Evolutionary conservation across 768 basidiomycete genomes (phyloP), one percentile per base, ranked within the genome.

Genomic region (Amanita jacksonii): DNA sequence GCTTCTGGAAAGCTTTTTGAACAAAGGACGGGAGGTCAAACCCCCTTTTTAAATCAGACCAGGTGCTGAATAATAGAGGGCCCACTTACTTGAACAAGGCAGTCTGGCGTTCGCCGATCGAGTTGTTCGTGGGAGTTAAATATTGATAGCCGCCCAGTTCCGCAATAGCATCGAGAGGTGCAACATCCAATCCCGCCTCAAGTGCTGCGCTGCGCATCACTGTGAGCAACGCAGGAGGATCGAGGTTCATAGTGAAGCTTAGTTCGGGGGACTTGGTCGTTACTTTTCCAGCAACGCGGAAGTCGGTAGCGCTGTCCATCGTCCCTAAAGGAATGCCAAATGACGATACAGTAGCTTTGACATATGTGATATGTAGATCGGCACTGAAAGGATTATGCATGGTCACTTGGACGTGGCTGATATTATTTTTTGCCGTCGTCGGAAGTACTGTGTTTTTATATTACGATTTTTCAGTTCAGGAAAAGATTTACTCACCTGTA

Each of bases 381-480:
- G 78, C 64, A 4, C 74, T 77, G 62, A 87, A 86, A 3, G 82
- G 83, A 56, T 87, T 85, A 37, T 56, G 64, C 23, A 87, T 65
- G 22, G 67, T 58, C 25, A 85, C 80, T 6, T 68, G 70, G 42
- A 81, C 78, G 51, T 81, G 77, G 30, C 74, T 73, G 48, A 85
- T 69, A 57, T 85, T 80, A 51, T 78, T 74, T 22, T 61, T 62
- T 12, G 81, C 82, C 18, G 82, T 85, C 8, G 79, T 80, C 2
- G 76, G 54, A 16, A 86, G 66, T 34, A 85, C 79, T 77, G 49
- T 34, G 45, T 38, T 32, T 46, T 19, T n/a, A n/a, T n/a, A n/a
- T 25, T 37, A 27, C 19, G 23, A 8, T 20, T 18, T 16, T 18
- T 18, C 23, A n/a, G 13, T n/a, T 8, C 53, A 22, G 8, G 15